These are phyloP conservation scores for Fomitopsis schrenkii DNA, from an alignment of 1,284 basidiomycete genomes.

Conservation along the genomic window DNA sequence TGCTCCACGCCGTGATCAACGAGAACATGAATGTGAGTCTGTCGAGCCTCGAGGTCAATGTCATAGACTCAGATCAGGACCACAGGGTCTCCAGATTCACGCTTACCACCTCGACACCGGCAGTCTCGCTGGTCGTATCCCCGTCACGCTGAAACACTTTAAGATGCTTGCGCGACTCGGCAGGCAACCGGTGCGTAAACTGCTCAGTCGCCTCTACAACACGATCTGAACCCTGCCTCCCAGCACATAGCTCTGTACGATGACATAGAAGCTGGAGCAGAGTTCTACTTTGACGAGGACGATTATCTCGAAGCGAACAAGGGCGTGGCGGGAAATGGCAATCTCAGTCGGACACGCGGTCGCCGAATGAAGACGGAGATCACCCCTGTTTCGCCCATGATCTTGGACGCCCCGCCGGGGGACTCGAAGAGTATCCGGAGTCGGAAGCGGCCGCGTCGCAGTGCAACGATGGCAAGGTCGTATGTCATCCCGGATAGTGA, in stretches of 20 bases:
- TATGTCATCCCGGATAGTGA: slow-evolving; percentile 70
- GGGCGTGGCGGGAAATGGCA: slow-evolving; percentile 21
- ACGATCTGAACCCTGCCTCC: slow-evolving; percentile 16
- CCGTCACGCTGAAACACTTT: slow-evolving; percentile 72
- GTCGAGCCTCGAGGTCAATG: not conserved
- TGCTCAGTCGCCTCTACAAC: not conserved
- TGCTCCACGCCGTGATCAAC: slow-evolving; percentile 69
- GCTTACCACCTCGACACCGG: not conserved
- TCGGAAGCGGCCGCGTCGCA: slow-evolving; percentile 51
- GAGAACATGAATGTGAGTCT: slow-evolving; percentile 46
- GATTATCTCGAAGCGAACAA: slow-evolving; percentile 47
- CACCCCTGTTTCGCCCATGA: slow-evolving; percentile 33
- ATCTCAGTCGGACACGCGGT: slow-evolving; percentile 7
- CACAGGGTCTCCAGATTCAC: slow-evolving; percentile 13
- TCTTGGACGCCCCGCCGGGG: not conserved
- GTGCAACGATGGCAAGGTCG: slow-evolving; percentile 46
- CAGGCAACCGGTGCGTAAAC: slow-evolving; percentile 44
- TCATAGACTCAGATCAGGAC: not conserved
- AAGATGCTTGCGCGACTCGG: slow-evolving; percentile 61
- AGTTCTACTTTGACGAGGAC: slow-evolving; percentile 63
- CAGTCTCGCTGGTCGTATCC: slow-evolving; percentile 37
- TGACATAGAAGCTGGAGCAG: slow-evolving; percentile 57
- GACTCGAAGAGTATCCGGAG: not conserved
- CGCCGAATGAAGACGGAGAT: slow-evolving; percentile 21
- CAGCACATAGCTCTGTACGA: slow-evolving; percentile 47